Evolutionary conservation across 345 rosid species (phyloP), one percentile per base, ranked within the genome.

Genomic region (Microthlaspi erraticum): DNA sequence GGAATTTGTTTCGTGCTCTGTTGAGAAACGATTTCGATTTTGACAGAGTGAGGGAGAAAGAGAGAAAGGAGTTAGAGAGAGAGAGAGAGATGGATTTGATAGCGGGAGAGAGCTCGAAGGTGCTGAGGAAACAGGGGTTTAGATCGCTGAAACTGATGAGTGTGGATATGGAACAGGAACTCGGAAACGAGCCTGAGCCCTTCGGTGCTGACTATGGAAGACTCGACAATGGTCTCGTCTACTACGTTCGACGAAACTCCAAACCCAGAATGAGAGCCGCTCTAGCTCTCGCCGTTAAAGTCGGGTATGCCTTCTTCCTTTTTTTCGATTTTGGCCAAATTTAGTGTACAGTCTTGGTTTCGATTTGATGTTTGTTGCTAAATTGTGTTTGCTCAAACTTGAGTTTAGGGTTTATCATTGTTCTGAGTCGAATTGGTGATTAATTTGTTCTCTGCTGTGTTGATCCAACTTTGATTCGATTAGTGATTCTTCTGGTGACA

Each of bases 201-300:
- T 82, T 75, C 71, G 96, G 92, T n/a, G 91, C 89, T 16, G 92
- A 81, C 57, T 85, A 80, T 37, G 96, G 96, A 10, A 81, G 85
- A 70, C 96, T 92, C 71, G 81, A 83, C 50, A 89, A 89, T 79
- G 96, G 98, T 73, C 94, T 92, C 64, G 58, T 63, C 65, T 92
- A 92, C 83, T 89, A 92, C 67, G 96, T 89, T 59, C 92, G 96
- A 38, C 78, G 87, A 60, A 92, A 92, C 64, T 81, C 92, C 62
- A 92, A 89, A 78, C 98, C 98, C 19, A 83, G 78, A 68, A 89
- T 89, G 90, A 83, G 98, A 73, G 96, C 96, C 61, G 89, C 94
- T 60, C 89, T 92, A 18, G 85, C 98, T 55, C 96, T 92, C 45
- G 96, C 89, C 65, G 84, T 89, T 68, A 88, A 84, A 82, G 92